phyloP scores from a whole-genome alignment of 2,329 filamentous ascomycete species.

The Pseudogymnoascus sp. region DNA sequence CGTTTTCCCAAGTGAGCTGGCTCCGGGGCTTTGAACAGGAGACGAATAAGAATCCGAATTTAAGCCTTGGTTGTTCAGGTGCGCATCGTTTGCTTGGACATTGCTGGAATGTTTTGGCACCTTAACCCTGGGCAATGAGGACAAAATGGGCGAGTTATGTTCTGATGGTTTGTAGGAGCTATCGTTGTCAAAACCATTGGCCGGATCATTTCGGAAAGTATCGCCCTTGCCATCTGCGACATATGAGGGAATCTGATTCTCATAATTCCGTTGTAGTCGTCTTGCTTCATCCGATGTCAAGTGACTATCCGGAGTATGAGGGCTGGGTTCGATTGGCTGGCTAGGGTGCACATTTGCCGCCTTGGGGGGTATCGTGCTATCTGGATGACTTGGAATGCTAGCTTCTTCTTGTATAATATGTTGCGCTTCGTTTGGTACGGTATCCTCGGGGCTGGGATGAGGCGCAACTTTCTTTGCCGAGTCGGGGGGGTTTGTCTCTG shows the following conservation, averaged over 20 bases:
- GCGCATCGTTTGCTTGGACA: conserved; percentile 19
- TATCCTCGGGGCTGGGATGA: conserved; percentile 25
- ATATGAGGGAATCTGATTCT: conserved; percentile 45
- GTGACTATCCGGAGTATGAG: conserved; percentile 10
- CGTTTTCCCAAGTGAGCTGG: not conserved
- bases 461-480: conserved; percentile 20
- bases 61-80: conserved; percentile 17
- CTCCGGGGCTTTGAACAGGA: not conserved
- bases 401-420: conserved; percentile 40
- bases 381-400: conserved; percentile 37
- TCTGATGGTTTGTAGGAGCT: conserved; percentile 47
- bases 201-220: conserved; percentile 14
- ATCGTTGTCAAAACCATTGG: conserved; percentile 38
- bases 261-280: conserved; percentile 40
- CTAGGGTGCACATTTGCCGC: conserved; percentile 31
- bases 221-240: conserved; percentile 35
- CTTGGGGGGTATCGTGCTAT: conserved; percentile 42
- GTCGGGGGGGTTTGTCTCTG: conserved; percentile 10
- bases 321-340: conserved; percentile 11
- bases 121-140: conserved; percentile 47
- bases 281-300: conserved; percentile 37
- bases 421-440: conserved; percentile 33
- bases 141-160: conserved; percentile 39
- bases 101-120: conserved; percentile 45
- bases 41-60: conserved; percentile 34